phyloP scores from a whole-genome alignment of 177 flowering plant genomes.

The Vitis hybrid region DNA sequence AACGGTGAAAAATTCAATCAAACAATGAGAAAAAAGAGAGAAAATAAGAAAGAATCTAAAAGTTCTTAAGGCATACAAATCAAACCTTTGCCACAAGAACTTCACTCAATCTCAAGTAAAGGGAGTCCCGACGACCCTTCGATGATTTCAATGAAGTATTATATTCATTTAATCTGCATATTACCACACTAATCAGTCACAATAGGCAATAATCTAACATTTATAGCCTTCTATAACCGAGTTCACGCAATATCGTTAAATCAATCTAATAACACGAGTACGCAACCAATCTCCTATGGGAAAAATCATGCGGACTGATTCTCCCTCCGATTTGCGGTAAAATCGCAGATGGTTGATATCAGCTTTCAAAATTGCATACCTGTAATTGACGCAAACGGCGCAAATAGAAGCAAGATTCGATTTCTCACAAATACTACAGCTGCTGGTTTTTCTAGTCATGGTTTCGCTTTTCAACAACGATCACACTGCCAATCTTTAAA shows the following conservation, averaged over 20 bases:
- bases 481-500: background rate
- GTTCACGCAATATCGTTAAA: background rate
- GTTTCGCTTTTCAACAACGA: constrained; percentile 12
- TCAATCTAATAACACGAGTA: background rate
- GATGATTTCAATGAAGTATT: constrained; percentile 38
- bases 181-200: background rate
- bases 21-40: background rate
- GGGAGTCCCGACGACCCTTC: constrained; percentile 48
- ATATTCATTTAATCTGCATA: constrained; percentile 58
- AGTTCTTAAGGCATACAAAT: background rate
- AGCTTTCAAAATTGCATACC: constrained; percentile 28
- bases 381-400: constrained; percentile 67
- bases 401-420: constrained; percentile 73
- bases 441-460: constrained; percentile 43
- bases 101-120: constrained; percentile 46
- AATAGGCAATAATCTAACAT: background rate
- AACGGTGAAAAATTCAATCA: too few species aligned
- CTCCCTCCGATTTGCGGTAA: too few species aligned
- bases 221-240: background rate
- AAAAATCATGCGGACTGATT: background rate
- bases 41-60: constrained; percentile 5
- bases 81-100: constrained; percentile 61
- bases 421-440: constrained; percentile 66
- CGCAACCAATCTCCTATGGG: background rate
- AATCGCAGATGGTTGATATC: background rate